These are phyloP conservation scores for Eutrema salsugineum DNA, from an alignment of 441 rosid species.

Conservation along the genomic window DNA sequence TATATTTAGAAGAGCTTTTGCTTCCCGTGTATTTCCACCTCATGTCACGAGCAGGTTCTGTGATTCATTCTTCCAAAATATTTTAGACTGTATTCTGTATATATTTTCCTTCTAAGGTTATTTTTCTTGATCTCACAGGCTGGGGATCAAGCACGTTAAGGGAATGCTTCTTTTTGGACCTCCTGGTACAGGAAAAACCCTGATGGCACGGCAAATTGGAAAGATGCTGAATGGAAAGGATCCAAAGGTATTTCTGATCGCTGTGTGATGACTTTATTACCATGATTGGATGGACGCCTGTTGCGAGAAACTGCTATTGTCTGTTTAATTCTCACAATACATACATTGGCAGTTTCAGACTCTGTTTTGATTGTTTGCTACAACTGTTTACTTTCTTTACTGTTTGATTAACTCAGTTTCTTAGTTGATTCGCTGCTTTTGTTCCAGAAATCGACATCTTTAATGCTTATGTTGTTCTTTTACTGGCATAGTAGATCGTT, in stretches of 20 bases:
- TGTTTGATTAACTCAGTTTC: constrained; percentile 3
- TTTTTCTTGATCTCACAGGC: constrained; percentile 48
- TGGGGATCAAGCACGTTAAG: constrained; percentile 98
- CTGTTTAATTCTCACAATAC: neutral
- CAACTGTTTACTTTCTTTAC: neutral
- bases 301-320: neutral
- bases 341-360: neutral
- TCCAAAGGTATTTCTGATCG: constrained; percentile 60
- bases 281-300: neutral
- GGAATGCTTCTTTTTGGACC: constrained; percentile 99
- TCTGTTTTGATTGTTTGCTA: neutral
- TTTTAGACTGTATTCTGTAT: constrained; percentile 5
- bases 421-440: constrained; percentile 2
- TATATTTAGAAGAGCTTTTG: constrained; percentile 95
- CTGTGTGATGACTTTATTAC: neutral
- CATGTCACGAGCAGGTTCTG: constrained; percentile 79
- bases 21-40: constrained; percentile 94
- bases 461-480: constrained; percentile 18
- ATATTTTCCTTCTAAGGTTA: constrained; percentile 18
- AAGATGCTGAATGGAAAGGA: constrained; percentile 98
- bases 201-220: constrained; percentile 99
- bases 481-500: constrained; percentile 50
- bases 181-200: constrained; percentile 98
- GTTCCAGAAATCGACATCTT: neutral
- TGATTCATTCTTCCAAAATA: constrained; percentile 11